Percentiles rank a stretch among this genome's conserved stretches.
Conservation (phyloP, 2,329 filamentous ascomycete species). For the Colletotrichum higginsianum region DNA sequence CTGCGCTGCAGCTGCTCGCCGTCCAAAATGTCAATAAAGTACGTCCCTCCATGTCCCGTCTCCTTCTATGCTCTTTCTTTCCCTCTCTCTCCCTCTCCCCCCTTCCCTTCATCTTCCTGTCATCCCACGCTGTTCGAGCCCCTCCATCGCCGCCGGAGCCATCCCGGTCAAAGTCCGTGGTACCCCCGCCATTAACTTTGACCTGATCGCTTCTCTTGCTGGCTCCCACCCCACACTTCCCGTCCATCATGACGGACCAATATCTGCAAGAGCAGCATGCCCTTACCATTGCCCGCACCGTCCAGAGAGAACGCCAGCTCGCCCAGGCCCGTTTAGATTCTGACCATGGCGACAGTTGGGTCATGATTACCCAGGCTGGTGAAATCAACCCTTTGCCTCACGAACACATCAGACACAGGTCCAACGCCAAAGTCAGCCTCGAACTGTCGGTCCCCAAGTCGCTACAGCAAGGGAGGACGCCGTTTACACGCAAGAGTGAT, state of each 20-base stretch:
- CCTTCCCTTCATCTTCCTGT: conserved; percentile 16
- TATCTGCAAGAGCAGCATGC: conserved; percentile 60
- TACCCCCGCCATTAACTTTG: conserved; percentile 36
- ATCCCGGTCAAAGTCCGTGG: conserved; percentile 39
- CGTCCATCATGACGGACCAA: conserved; percentile 59
- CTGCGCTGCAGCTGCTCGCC: conserved; percentile 40
- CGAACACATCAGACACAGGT: conserved; percentile 86
- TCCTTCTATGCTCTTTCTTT: conserved; percentile 28
- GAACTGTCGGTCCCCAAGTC: conserved; percentile 80
- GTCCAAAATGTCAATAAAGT: conserved; percentile 68
- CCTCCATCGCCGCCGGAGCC: conserved; percentile 38
- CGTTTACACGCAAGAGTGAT: conserved; percentile 80
- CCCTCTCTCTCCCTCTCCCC: neutral
- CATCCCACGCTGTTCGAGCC: conserved; percentile 32
- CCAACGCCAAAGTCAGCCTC: conserved; percentile 83
- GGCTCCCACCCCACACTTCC: conserved; percentile 37
- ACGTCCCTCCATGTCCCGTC: conserved; percentile 52
- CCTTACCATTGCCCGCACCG: conserved; percentile 58
- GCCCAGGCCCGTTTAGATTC: conserved; percentile 55
- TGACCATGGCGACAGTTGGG: conserved; percentile 79
- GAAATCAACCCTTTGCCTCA: conserved; percentile 88
- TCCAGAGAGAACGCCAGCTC: conserved; percentile 49
- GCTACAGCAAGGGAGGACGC: conserved; percentile 70
- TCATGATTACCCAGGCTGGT: conserved; percentile 84
- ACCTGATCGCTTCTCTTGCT: conserved; percentile 37